phyloP scores from a whole-genome alignment of 2,329 filamentous ascomycete species.

The Fusarium tricinctum region DNA sequence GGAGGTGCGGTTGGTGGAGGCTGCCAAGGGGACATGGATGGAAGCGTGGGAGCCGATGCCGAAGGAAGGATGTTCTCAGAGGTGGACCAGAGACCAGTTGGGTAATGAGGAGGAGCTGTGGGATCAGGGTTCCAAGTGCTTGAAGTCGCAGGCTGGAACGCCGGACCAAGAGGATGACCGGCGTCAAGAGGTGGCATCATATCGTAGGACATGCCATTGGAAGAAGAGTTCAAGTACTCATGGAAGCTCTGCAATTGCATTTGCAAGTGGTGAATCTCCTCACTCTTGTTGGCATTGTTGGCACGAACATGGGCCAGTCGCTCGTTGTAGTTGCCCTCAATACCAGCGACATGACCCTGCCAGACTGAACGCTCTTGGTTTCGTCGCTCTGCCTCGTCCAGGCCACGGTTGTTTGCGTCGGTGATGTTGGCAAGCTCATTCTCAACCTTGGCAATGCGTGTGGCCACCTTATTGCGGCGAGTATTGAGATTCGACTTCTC shows the following conservation, averaged over 20 bases:
- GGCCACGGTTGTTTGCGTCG: conserved; percentile 75
- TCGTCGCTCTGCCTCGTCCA: conserved; percentile 73
- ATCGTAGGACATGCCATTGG: conserved; percentile 54
- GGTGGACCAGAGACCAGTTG: conserved; percentile 56
- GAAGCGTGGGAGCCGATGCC: conserved; percentile 50
- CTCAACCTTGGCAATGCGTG: conserved; percentile 79
- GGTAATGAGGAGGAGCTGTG: conserved; percentile 54
- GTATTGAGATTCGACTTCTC: conserved; percentile 74
- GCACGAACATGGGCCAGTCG: conserved; percentile 58
- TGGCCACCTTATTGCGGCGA: conserved; percentile 79
- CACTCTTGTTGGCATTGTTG: conserved; percentile 50
- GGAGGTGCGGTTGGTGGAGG: conserved; percentile 57
- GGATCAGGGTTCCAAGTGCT: conserved; percentile 55
- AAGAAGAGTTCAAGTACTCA: conserved; percentile 51
- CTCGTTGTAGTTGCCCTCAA: conserved; percentile 63
- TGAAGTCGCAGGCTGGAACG: conserved; percentile 44
- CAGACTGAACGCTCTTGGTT: conserved; percentile 65
- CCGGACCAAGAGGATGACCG: conserved; percentile 45
- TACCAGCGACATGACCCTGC: conserved; percentile 61
- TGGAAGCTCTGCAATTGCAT: conserved; percentile 53
- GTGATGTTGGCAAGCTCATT: conserved; percentile 79
- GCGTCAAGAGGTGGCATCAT: conserved; percentile 42
- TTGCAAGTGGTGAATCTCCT: conserved; percentile 52
- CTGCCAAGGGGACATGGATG: conserved; percentile 54
- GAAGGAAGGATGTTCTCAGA: conserved; percentile 54